Percentiles rank a stretch among this genome's conserved stretches.
phyloP scores from a whole-genome alignment of 345 rosid genomes.

The Physaria fendleri region DNA sequence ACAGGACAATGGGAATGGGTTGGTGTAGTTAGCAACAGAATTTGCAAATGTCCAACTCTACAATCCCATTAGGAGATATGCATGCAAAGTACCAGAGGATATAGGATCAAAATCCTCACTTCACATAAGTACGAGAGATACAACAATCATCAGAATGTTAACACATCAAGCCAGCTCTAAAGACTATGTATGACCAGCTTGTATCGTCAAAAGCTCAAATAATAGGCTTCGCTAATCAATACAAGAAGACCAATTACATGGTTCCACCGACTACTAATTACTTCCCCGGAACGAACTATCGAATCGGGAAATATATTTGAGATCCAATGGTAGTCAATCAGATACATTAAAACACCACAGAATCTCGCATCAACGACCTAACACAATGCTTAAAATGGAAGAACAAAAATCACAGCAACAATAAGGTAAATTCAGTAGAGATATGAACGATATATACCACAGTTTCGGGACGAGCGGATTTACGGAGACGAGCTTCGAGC shows the following conservation, averaged over 20 bases:
- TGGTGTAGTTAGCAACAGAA: not conserved
- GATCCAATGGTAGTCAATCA: not conserved
- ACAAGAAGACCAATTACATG: not conserved
- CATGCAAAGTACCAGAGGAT: not conserved
- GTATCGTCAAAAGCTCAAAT: conserved; percentile 2
- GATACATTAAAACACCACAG: not conserved
- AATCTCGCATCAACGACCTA: not conserved
- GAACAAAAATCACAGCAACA: not conserved
- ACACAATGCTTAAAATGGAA: not conserved
- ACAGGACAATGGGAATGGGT: not conserved
- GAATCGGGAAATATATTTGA: not conserved
- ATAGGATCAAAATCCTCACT: not conserved
- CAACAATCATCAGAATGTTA: not conserved
- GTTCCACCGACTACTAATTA: too few relatives aligned
- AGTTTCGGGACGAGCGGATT: conserved; percentile 73
- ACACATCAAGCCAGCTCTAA: not conserved
- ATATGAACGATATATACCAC: conserved; percentile 31
- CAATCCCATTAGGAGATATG: not conserved
- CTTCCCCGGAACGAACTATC: too few relatives aligned
- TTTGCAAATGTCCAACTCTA: not conserved
- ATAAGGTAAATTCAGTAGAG: not conserved
- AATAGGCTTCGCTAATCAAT: not conserved
- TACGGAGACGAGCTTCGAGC: conserved; percentile 81
- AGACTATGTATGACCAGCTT: conserved; percentile 4
- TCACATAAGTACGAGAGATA: not conserved